Base-by-base conservation (phyloP, 1,284 basidiomycete species). In the Ustilago lituana region DNA sequence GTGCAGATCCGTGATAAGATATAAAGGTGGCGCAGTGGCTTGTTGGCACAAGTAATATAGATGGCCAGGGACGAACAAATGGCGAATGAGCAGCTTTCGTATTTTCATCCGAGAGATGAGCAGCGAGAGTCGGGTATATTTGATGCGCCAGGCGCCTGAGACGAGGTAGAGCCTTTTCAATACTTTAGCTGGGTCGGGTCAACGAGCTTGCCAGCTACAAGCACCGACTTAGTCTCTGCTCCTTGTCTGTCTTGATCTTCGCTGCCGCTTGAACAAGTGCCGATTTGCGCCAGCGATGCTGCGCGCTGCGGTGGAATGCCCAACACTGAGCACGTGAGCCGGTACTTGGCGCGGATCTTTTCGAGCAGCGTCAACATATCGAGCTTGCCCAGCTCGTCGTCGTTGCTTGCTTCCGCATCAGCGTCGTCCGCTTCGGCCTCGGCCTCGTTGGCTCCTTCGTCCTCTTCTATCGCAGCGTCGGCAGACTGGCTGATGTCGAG, bases 281-380 rank as follows among this genome's bases (percentile, higher is more conserved):
- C 46, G 12, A 57, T 41, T 19, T 51, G 50, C 5, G 65, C 41
- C 22, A 55, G 37, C 2, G 39, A 29, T 19, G 32, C 22, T 4
- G 65, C 37, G 0, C 53, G 54, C 27, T 56, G 59, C 0, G 92
- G 89, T 31, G 88, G 85, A 8, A 92, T 86, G 31, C 91, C 91
- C n/a, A 97, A 85, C 0, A 88, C 87, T 0, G 93, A 88, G 76
- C 94, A 97, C 19, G 93, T 87, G 0, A 89, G 86, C 74, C 90
- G 90, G 84, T 97, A 96, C 72, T 91, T 87, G 3, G 93, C 92
- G 27, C 93, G 88, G 64, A 96, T 94, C 69, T 91, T 89, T 36
- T 89, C 88, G 59, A 95, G 87, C 22, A 94, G 87, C 52, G 87
- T 87, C 10, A 88, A 84, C 41, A 93, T 87, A 78, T 93, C 91